These are phyloP conservation scores for Crataegus laevigata DNA, from an alignment of 306 rosid genomes.

Conservation along the genomic window DNA sequence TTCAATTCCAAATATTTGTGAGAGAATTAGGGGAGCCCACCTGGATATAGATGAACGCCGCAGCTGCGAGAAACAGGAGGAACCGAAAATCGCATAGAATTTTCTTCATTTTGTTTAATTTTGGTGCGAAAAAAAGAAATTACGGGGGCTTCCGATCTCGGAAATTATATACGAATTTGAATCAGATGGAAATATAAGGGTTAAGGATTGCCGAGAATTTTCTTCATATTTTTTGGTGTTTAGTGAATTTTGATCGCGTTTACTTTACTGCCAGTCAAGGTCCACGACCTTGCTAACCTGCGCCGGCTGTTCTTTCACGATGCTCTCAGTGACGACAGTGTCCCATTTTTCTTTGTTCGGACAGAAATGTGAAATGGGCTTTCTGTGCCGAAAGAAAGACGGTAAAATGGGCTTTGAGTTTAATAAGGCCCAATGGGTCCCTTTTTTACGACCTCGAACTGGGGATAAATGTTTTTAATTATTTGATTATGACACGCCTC, in stretches of 20 bases:
- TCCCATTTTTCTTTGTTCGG: not conserved
- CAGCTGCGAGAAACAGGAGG: slow-evolving; percentile 70
- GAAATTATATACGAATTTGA: not conserved
- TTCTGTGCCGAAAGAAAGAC: not conserved
- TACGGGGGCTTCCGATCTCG: slow-evolving; percentile 10
- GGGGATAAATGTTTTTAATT: too few species aligned
- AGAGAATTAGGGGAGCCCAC: slow-evolving; percentile 18
- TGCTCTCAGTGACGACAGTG: not conserved
- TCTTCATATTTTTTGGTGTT: not conserved
- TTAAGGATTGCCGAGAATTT: not conserved
- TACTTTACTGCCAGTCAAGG: not conserved
- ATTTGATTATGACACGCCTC: too few species aligned
- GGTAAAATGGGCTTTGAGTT: not conserved
- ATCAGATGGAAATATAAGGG: not conserved
- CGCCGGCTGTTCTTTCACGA: not conserved
- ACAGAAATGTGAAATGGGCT: not conserved
- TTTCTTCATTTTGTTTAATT: slow-evolving; percentile 36
- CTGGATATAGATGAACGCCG: slow-evolving; percentile 82
- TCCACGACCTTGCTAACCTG: not conserved
- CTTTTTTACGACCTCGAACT: too few species aligned
- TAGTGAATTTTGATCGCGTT: not conserved
- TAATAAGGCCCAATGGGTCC: not conserved
- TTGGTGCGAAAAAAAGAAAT: not conserved
- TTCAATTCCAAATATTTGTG: not conserved
- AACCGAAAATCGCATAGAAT: slow-evolving; percentile 76